Conservation (phyloP, 2,329 filamentous ascomycete species). For the Colletotrichum trifolii region DNA sequence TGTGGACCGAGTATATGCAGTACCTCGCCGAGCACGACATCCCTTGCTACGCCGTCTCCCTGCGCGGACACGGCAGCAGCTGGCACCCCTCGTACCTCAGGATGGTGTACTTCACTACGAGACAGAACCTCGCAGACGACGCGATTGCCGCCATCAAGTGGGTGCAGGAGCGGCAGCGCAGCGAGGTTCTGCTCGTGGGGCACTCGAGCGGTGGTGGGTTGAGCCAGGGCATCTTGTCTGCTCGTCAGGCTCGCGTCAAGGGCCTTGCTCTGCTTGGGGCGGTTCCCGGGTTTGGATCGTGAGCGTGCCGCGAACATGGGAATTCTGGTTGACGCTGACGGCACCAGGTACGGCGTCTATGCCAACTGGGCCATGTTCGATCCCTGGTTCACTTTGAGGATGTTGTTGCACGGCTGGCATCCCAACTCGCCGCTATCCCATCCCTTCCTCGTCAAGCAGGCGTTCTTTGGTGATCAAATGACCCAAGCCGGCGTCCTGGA, state of each 20-base stretch:
- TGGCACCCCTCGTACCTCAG: conserved; percentile 61
- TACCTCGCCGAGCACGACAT: conserved; percentile 57
- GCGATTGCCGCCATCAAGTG: conserved; percentile 54
- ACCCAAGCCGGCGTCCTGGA: conserved; percentile 51
- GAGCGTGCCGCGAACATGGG: conserved; percentile 38
- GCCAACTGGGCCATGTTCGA: conserved; percentile 59
- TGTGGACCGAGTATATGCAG: conserved; percentile 64
- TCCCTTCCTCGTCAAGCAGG: conserved; percentile 57
- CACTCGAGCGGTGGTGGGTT: conserved; percentile 65
- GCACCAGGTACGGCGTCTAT: conserved; percentile 50
- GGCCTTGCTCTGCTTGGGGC: conserved; percentile 59
- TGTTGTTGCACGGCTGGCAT: conserved; percentile 59
- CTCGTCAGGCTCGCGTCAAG: conserved; percentile 51
- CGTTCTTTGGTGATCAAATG: conserved; percentile 61
- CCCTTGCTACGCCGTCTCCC: conserved; percentile 63
- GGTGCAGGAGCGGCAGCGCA: conserved; percentile 46
- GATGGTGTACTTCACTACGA: conserved; percentile 59
- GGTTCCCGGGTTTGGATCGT: conserved; percentile 61
- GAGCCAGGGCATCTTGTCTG: conserved; percentile 59
- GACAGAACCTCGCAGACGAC: conserved; percentile 55
- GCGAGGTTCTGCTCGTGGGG: conserved; percentile 56
- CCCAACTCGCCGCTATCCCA: conserved; percentile 64
- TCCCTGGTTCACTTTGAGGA: conserved; percentile 59
- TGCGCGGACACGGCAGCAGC: conserved; percentile 63
- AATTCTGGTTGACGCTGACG: not conserved